Evolutionary conservation across 495 filamentous ascomycete species (phyloP), one percentile per base, ranked within the genome.

Genomic region (Gamarada debralockiae): DNA sequence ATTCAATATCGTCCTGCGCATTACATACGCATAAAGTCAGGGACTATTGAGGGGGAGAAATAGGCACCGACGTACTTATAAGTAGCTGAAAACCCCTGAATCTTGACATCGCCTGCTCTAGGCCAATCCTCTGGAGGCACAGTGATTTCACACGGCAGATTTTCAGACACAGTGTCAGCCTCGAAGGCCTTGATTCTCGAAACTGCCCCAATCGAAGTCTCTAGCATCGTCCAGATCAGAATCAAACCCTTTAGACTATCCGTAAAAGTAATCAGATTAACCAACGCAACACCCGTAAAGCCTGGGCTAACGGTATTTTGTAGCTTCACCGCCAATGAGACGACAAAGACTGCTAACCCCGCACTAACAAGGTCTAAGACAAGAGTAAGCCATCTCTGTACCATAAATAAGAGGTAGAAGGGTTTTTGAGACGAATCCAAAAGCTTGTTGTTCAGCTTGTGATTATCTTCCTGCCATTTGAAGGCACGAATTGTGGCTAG

Each of bases 381-480:
- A 0, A 76, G 22, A 14, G 44, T 49, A 3, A 78, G 60, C 58
- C 67, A 65, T 21, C 63, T 63, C 52, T 77, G 73, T 33, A 75
- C 67, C 21, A 50, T 62, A 24, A 64, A 57, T 0, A 78, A 59
- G 10, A 79, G 54, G 31, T 82, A 83, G 54, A 75, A 77, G 14
- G 80, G 80, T 15, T 67, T 60, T 52, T 83, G 80, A 9, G 75
- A 77, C 18, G 60, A 57, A 54, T 83, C 76, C 17, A 83, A 54
- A 3, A 77, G 63, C 17, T 61, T 63, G 31, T 70, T 70, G 34
- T 57, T 65, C 58, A n/a, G 43, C 25, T 10, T 34, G 23, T 31
- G n/a, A 14, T 33, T 20, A 8, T 53, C 21, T 59, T 62, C 31
- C 7, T 33, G 71, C 72, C 75, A 18, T 44, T 70, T 65, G 48